Evolutionary conservation across 768 basidiomycete species (phyloP).

Genomic region (Agaricus subrufescens): DNA sequence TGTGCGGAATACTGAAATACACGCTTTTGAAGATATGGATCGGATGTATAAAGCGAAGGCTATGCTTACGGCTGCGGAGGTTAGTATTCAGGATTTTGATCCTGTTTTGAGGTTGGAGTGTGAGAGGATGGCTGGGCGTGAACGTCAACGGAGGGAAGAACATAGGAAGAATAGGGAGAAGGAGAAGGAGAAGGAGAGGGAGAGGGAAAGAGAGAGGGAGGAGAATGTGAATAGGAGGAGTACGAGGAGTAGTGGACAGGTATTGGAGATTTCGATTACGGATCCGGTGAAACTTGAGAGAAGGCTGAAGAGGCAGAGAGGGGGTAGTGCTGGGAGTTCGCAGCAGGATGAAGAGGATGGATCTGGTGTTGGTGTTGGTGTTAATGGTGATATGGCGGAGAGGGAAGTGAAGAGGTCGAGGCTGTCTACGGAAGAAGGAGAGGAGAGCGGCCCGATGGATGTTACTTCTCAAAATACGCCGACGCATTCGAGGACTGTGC

Average conservation of each 20-base stretch:
- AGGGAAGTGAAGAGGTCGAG: slow-evolving; percentile 57
- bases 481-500: slow-evolving; percentile 18
- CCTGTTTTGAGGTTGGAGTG: slow-evolving; percentile 76
- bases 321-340: slow-evolving; percentile 43
- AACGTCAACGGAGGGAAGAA: slow-evolving; percentile 62
- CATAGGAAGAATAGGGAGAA: slow-evolving; percentile 47
- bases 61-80: slow-evolving; percentile 83
- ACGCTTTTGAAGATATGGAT: slow-evolving; percentile 62
- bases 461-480: slow-evolving; percentile 31
- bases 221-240: slow-evolving; percentile 51
- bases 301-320: slow-evolving; percentile 65
- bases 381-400: slow-evolving; percentile 24
- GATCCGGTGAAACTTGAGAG: slow-evolving; percentile 76
- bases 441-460: slow-evolving; percentile 48
- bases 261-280: slow-evolving; percentile 67
- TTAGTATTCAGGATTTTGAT: slow-evolving; percentile 86
- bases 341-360: slow-evolving; percentile 52
- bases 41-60: slow-evolving; percentile 78
- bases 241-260: slow-evolving; percentile 66
- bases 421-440: slow-evolving; percentile 39
- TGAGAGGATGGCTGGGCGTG: slow-evolving; percentile 77
- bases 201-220: slow-evolving; percentile 26
- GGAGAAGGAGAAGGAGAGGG: slow-evolving; percentile 33
- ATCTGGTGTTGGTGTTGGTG: slow-evolving; percentile 33
- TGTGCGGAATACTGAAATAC: slow-evolving; percentile 65